Evolutionary conservation across 768 basidiomycete species (phyloP), one percentile per base, ranked within the genome.

Genomic region (Boletus reticulatus): DNA sequence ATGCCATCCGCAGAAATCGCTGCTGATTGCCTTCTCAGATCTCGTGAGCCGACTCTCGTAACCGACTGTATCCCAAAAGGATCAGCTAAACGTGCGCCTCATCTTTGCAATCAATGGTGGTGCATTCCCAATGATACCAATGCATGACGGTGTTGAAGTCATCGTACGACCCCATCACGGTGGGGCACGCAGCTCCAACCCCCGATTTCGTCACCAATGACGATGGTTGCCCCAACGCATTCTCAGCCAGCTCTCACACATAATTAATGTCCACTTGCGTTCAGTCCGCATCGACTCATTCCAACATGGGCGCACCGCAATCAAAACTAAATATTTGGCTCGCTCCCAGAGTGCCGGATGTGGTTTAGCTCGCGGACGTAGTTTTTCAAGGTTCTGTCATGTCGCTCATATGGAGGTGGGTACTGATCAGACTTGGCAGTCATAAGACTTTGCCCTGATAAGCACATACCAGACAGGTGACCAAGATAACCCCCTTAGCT

Each of bases 381-480:
- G 48, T 44, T 42, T 27, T 32, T 48, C 53, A 68, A 56, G 56
- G 66, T 59, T 56, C 53, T 36, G 55, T 56, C 58, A 41, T 59
- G 67, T 55, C 38, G 24, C 27, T 56, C 44, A 39, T 55, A 43
- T 56, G 38, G 53, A 57, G 55, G 59, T 49, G 52, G 11, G 53
- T 52, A 44, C 53, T 42, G 27, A 42, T 43, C 48, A 55, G 64
- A 62, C 48, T 58, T 67, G 58, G 57, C 51, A 46, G 16, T 16
- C 44, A 50, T 54, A 51, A 7, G 57, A 57, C 58, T 38, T 46
- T 51, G 16, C 57, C 58, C 8, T 8, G 53, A 67, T 57, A 62
- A 58, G 67, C 49, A 59, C 62, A 55, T 67, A 55, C 53, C 50
- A 38, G 51, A 54, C 67, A 61, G 57, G 53, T 67, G 66, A 67